phyloP scores from a whole-genome alignment of 2,329 filamentous ascomycete species.

The Xylariaceae sp. region DNA sequence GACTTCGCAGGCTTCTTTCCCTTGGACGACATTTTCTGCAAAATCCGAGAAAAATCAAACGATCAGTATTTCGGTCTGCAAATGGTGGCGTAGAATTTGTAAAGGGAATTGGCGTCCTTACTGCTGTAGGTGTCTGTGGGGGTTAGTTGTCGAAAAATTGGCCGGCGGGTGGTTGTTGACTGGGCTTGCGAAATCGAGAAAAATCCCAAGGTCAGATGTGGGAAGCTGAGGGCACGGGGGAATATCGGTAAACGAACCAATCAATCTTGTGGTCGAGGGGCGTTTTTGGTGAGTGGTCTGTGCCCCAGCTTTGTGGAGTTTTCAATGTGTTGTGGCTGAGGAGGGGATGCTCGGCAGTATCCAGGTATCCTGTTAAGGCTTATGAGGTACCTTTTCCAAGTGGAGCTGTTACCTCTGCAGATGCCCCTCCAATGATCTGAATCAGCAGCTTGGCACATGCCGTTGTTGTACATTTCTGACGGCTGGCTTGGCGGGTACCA shows the following conservation, averaged over 20 bases:
- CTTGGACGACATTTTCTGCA: constrained; percentile 55
- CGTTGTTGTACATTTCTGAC: too few species aligned
- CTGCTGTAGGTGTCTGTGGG: constrained; percentile 22
- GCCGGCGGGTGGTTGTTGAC: constrained; percentile 24
- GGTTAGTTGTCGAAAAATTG: constrained; percentile 26
- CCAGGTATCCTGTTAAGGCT: background rate
- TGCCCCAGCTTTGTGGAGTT: constrained; percentile 10
- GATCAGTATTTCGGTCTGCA: constrained; percentile 6
- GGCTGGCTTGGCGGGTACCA: too few species aligned
- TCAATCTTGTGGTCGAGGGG: constrained; percentile 22
- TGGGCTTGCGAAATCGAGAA: constrained; percentile 26
- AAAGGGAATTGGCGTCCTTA: constrained; percentile 18
- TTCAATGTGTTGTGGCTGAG: constrained; percentile 4
- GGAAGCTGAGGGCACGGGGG: constrained; percentile 27
- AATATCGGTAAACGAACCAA: constrained; percentile 29
- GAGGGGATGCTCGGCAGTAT: background rate
- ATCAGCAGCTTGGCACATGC: too few species aligned
- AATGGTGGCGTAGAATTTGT: constrained; percentile 4
- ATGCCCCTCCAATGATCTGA: too few species aligned
- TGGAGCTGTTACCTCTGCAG: too few species aligned
- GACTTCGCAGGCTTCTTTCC: constrained; percentile 69
- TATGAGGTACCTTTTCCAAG: too few species aligned
- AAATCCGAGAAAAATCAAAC: constrained; percentile 6
- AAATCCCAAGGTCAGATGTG: constrained; percentile 21
- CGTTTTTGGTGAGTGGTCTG: constrained; percentile 13